Percentiles rank a stretch among this genome's conserved stretches.
These are phyloP conservation scores for Prillingera fragicola DNA, from an alignment of 1,284 basidiomycete species.

Conservation along the genomic window DNA sequence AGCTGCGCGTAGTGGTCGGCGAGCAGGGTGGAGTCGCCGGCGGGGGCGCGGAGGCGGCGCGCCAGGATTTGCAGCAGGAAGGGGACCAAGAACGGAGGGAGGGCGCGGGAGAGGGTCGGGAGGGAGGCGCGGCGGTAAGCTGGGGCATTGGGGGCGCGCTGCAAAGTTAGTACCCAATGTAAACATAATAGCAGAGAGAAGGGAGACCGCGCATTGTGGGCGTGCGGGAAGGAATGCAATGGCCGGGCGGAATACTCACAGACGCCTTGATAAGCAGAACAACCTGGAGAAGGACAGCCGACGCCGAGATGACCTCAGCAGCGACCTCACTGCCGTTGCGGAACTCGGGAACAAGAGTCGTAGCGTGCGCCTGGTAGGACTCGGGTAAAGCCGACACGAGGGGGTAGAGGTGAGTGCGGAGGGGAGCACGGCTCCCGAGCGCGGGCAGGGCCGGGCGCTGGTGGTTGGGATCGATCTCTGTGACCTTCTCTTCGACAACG, in stretches of 20 bases:
- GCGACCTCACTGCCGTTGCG: conserved; percentile 20
- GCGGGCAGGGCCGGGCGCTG: conserved; percentile 44
- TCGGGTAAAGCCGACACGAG: conserved; percentile 35
- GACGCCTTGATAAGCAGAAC: conserved; percentile 47
- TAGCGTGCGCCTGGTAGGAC: conserved; percentile 29
- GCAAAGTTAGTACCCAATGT: no score
- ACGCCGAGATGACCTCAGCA: conserved; percentile 34
- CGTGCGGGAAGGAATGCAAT: not conserved
- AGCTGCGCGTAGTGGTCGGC: conserved; percentile 67
- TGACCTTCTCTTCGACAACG: not conserved
- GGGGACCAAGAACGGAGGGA: conserved; percentile 36
- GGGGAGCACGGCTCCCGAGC: conserved; percentile 54
- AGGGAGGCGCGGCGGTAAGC: conserved; percentile 27
- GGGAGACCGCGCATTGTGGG: not conserved
- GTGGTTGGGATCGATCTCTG: conserved; percentile 43
- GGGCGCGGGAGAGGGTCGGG: conserved; percentile 33
- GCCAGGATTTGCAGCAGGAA: conserved; percentile 33
- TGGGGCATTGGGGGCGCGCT: conserved; percentile 4
- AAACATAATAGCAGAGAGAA: no score
- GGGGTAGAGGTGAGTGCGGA: conserved; percentile 49
- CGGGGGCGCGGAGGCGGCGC: conserved; percentile 27
- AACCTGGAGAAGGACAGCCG: conserved; percentile 54
- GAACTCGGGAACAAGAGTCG: conserved; percentile 36
- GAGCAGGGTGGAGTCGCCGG: conserved; percentile 23
- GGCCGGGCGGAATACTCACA: conserved; percentile 13